Evolutionary conservation across 345 rosid genomes (phyloP).

Genomic region (Eucalyptus tenuipes): DNA sequence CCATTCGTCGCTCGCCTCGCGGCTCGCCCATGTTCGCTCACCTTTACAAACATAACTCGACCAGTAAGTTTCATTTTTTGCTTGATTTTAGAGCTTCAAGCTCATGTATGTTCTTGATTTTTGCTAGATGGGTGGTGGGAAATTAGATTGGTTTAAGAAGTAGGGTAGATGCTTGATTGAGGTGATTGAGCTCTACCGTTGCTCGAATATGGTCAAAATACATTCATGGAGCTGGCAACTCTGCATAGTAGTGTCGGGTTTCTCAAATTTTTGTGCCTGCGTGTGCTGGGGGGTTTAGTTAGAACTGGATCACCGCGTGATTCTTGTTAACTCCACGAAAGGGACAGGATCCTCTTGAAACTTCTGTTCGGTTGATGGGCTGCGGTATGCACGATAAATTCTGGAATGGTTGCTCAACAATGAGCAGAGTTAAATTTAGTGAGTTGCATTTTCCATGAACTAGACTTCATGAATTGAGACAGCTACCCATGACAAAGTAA

Average conservation of each 20-base stretch:
- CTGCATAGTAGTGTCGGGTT: neutral
- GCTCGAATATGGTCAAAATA: neutral
- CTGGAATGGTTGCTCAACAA: neutral
- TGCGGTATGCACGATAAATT: neutral
- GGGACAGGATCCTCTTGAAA: neutral
- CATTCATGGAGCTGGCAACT: no score
- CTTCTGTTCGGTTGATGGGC: neutral
- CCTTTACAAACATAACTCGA: no score
- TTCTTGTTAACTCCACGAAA: neutral
- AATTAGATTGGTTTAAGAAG: neutral
- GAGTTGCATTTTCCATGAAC: no score
- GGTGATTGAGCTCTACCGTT: neutral
- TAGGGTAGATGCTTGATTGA: neutral
- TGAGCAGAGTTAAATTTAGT: no score
- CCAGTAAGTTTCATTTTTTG: no score
- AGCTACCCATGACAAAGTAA: no score
- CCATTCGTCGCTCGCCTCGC: no score
- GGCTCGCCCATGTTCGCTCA: no score
- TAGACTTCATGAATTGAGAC: no score
- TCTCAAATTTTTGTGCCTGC: neutral
- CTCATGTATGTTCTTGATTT: no score
- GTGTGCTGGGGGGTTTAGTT: neutral
- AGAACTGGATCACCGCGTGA: neutral
- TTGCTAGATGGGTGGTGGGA: neutral
- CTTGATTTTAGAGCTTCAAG: no score